These are phyloP conservation scores for Aspergillus thermomutatus DNA, from an alignment of 2,329 filamentous ascomycete genomes.

Conservation along the genomic window DNA sequence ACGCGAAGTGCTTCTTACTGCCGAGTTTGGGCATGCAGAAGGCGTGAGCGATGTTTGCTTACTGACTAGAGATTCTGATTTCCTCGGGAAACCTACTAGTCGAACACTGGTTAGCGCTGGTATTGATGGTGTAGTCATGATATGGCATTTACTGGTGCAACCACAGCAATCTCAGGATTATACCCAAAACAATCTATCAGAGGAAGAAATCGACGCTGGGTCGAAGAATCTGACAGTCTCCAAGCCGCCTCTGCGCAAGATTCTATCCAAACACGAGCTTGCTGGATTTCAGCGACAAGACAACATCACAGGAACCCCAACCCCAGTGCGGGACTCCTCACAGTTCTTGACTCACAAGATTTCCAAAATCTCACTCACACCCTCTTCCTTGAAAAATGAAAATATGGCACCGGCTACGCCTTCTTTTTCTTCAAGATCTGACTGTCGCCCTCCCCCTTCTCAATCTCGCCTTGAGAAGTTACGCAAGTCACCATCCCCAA, in stretches of 20 bases:
- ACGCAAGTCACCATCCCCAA: conserved; percentile 39
- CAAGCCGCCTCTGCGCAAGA: conserved; percentile 74
- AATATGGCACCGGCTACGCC: conserved; percentile 29
- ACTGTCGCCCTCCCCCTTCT: conserved; percentile 29
- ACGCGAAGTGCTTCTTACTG: conserved; percentile 72
- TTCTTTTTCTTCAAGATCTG: conserved; percentile 24
- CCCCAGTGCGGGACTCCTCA: conserved; percentile 43
- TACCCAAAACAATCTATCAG: conserved; percentile 22
- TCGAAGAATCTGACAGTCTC: conserved; percentile 51
- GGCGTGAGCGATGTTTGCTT: conserved; percentile 83
- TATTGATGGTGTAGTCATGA: conserved; percentile 78
- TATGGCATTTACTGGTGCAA: conserved; percentile 56
- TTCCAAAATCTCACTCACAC: conserved; percentile 51
- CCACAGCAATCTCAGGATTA: conserved; percentile 31
- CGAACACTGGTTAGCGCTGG: conserved; percentile 66
- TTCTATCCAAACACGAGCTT: conserved; percentile 82
- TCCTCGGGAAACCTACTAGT: conserved; percentile 44
- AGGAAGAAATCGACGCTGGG: conserved; percentile 37
- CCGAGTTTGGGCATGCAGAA: conserved; percentile 94
- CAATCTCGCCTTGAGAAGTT: conserved; percentile 23
- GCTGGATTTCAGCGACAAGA: conserved; percentile 66
- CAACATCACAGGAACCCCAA: conserved; percentile 41
- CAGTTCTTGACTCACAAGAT: conserved; percentile 53
- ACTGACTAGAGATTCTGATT: conserved; percentile 46
- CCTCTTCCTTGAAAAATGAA: conserved; percentile 28